Evolutionary conservation across 1,284 basidiomycete genomes (phyloP).

Genomic region (Moesziomyces parantarcticus): DNA sequence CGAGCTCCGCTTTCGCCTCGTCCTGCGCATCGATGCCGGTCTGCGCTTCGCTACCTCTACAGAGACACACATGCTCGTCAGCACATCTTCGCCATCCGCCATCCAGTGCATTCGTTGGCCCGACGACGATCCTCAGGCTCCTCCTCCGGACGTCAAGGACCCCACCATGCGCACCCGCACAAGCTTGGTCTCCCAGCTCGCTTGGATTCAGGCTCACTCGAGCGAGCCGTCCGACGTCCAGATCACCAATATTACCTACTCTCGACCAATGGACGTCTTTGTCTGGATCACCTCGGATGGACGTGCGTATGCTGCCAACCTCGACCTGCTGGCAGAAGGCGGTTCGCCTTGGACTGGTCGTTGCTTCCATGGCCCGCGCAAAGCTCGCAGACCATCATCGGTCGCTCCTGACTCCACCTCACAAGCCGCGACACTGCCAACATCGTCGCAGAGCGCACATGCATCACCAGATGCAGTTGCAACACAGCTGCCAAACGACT

Average conservation of each 20-base stretch:
- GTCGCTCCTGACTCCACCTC: slow-evolving; percentile 6
- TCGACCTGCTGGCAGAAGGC: slow-evolving; percentile 37
- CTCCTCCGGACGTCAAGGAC: slow-evolving; percentile 26
- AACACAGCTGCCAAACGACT: not conserved
- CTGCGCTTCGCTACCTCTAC: slow-evolving; percentile 45
- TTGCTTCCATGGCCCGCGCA: slow-evolving; percentile 47
- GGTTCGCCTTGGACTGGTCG: slow-evolving; percentile 44
- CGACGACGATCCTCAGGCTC: slow-evolving; percentile 28
- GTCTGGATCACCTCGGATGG: slow-evolving; percentile 63
- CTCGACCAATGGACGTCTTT: slow-evolving; percentile 59
- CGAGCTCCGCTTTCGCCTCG: slow-evolving; percentile 58
- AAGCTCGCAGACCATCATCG: slow-evolving; percentile 22
- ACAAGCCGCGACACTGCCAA: not conserved
- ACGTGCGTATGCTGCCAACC: slow-evolving; percentile 48
- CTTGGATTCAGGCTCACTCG: slow-evolving; percentile 34
- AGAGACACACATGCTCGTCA: slow-evolving; percentile 59
- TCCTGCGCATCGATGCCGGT: slow-evolving; percentile 61
- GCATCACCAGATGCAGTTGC: not conserved
- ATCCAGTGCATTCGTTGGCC: slow-evolving; percentile 66
- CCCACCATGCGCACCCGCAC: slow-evolving; percentile 49
- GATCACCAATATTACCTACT: slow-evolving; percentile 44
- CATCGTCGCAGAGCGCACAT: not conserved
- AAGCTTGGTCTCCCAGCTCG: slow-evolving; percentile 31
- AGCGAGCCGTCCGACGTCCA: slow-evolving; percentile 3
- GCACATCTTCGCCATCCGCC: slow-evolving; percentile 57